Percentiles rank a stretch among this genome's conserved stretches.
phyloP scores from a whole-genome alignment of 768 basidiomycete species.

The Calvatia gigantea region DNA sequence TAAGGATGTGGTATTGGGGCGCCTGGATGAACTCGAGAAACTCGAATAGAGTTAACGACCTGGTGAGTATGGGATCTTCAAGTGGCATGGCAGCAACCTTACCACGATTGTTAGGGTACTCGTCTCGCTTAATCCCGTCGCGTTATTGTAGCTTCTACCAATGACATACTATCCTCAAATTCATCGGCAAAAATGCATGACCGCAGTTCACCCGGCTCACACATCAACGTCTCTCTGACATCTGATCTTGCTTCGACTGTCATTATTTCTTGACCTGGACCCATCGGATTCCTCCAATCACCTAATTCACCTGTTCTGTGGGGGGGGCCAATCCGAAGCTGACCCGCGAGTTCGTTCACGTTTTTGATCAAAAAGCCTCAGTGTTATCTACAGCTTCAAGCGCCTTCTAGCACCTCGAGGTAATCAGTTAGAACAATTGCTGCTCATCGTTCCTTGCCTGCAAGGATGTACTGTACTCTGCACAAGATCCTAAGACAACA shows the following conservation, averaged over 20 bases:
- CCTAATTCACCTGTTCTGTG: not conserved
- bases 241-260: not conserved
- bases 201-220: slow-evolving; percentile 5
- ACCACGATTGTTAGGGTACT: not conserved
- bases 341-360: not conserved
- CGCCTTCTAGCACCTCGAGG: not conserved
- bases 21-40: slow-evolving; percentile 91
- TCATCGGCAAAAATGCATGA: slow-evolving; percentile 6
- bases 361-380: slow-evolving; percentile 3
- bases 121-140: not conserved
- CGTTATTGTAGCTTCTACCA: slow-evolving; percentile 4
- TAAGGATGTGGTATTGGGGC: slow-evolving; percentile 89
- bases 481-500: not conserved
- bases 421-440: not conserved
- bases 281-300: slow-evolving; percentile 1
- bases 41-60: slow-evolving; percentile 54
- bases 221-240: not conserved
- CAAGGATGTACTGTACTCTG: not conserved
- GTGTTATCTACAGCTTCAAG: not conserved
- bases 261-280: not conserved
- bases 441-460: not conserved
- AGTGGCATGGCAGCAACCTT: not conserved
- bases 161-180: not conserved
- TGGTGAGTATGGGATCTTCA: not conserved
- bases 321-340: not conserved